A percentile compares a stretch with the other conserved stretches of the same genome.
Evolutionary conservation across 2,329 filamentous ascomycete species (phyloP).

Genomic region (Microdochium paspali): DNA sequence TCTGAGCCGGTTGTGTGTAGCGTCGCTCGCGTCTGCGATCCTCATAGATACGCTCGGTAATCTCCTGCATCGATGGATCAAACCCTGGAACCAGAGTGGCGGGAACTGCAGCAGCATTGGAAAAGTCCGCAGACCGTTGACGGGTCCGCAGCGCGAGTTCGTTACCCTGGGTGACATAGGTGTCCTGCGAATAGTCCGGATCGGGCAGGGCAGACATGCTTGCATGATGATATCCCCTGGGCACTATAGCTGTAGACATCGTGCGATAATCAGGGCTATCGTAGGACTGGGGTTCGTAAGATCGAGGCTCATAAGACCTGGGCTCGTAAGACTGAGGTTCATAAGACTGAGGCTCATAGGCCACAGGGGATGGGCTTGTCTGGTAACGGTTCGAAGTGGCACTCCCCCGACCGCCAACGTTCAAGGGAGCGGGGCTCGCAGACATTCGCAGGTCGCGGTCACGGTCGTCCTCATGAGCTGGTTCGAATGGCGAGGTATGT

Average conservation of each 20-base stretch:
- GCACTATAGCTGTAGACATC: constrained; percentile 20
- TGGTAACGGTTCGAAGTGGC: constrained; percentile 18
- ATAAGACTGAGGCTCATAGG: constrained; percentile 14
- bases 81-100: constrained; percentile 51
- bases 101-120: constrained; percentile 31
- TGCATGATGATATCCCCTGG: constrained; percentile 14
- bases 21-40: constrained; percentile 39
- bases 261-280: constrained; percentile 12
- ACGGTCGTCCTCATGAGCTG: constrained; percentile 13
- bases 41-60: constrained; percentile 47
- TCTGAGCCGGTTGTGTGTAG: constrained; percentile 28
- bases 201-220: constrained; percentile 1
- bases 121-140: not conserved
- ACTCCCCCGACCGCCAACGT: constrained; percentile 26
- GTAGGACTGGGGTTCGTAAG: constrained; percentile 14
- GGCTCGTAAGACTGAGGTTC: constrained; percentile 17
- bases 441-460: constrained; percentile 29
- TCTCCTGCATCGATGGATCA: constrained; percentile 45
- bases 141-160: not conserved
- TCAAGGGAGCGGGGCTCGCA: constrained; percentile 34
- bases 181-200: constrained; percentile 4
- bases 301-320: constrained; percentile 4
- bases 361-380: constrained; percentile 12
- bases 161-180: constrained; percentile 12
- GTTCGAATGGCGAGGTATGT: not conserved